Evolutionary conservation across 2,329 filamentous ascomycete genomes (phyloP).

Genomic region (Ambrosiella beaveri): DNA sequence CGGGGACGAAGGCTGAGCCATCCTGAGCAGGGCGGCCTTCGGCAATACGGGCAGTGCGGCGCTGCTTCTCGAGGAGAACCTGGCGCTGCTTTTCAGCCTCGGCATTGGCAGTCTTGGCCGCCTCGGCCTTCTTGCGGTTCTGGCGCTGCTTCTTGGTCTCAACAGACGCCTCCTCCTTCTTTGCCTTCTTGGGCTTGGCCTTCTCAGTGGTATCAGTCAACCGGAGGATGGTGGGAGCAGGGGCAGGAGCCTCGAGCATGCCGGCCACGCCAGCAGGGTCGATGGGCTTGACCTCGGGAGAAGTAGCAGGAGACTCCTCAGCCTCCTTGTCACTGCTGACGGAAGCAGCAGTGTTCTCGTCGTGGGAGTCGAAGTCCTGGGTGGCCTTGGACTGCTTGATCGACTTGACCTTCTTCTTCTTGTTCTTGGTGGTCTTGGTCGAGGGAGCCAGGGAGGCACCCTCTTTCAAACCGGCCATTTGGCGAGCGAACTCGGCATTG

Average conservation of each 20-base stretch:
- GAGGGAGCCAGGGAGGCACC: conserved; percentile 33
- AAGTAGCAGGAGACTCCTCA: conserved; percentile 57
- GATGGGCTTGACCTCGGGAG: conserved; percentile 41
- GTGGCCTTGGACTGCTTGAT: conserved; percentile 51
- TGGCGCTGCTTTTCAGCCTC: conserved; percentile 67
- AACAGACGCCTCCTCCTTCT: conserved; percentile 44
- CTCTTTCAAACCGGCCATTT: conserved; percentile 52
- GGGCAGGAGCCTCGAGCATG: conserved; percentile 63
- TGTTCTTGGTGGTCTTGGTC: conserved; percentile 35
- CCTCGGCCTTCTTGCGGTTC: conserved; percentile 76
- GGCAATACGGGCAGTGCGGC: conserved; percentile 61
- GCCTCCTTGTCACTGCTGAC: conserved; percentile 59
- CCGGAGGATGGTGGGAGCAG: conserved; percentile 58
- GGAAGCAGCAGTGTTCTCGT: conserved; percentile 36
- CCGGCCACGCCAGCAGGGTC: conserved; percentile 60
- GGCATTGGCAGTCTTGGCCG: conserved; percentile 55
- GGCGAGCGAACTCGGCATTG: conserved; percentile 60
- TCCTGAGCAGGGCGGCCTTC: conserved; percentile 75
- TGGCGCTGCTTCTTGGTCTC: conserved; percentile 94
- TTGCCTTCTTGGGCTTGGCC: conserved; percentile 41
- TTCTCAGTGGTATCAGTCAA: conserved; percentile 42
- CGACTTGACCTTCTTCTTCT: conserved; percentile 45
- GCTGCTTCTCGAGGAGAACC: conserved; percentile 61
- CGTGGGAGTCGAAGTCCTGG: conserved; percentile 28
- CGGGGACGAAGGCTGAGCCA: conserved; percentile 39